Conservation (phyloP, 371 early-diverging fungal genomes). For the Apophysomyces sp. region DNA sequence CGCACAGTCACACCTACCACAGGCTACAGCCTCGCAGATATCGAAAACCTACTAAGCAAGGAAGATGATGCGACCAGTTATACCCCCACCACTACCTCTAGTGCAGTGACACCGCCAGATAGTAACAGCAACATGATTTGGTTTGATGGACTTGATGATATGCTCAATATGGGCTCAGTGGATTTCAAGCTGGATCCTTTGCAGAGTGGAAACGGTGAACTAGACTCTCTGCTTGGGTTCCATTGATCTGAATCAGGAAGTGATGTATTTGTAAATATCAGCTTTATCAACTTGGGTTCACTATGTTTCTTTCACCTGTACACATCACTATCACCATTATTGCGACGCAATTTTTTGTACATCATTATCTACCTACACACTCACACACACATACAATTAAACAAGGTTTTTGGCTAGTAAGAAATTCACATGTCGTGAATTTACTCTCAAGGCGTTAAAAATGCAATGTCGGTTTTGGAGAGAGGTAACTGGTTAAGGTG, state of each 20-base stretch:
- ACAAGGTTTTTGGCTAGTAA: too few species aligned
- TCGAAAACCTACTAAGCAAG: neutral
- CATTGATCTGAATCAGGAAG: neutral
- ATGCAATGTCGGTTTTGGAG: too few species aligned
- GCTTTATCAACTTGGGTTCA: neutral
- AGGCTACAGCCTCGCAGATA: neutral
- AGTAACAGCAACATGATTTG: neutral
- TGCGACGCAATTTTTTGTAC: too few species aligned
- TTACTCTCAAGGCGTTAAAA: too few species aligned
- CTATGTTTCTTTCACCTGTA: neutral
- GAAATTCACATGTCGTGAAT: too few species aligned
- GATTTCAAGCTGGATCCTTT: slow-evolving; percentile 1
- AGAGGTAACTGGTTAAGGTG: too few species aligned
- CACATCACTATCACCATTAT: neutral
- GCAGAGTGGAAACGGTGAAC: neutral
- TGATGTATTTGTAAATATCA: neutral
- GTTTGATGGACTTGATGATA: neutral
- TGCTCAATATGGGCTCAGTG: neutral
- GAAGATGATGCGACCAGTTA: neutral
- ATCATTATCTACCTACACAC: too few species aligned
- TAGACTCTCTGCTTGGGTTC: neutral
- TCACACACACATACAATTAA: too few species aligned
- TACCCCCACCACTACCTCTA: neutral
- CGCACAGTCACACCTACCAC: neutral
- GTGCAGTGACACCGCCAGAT: neutral